These are phyloP conservation scores for Babesia ovis DNA, from an alignment of 169 alveolate species.

Conservation along the genomic window DNA sequence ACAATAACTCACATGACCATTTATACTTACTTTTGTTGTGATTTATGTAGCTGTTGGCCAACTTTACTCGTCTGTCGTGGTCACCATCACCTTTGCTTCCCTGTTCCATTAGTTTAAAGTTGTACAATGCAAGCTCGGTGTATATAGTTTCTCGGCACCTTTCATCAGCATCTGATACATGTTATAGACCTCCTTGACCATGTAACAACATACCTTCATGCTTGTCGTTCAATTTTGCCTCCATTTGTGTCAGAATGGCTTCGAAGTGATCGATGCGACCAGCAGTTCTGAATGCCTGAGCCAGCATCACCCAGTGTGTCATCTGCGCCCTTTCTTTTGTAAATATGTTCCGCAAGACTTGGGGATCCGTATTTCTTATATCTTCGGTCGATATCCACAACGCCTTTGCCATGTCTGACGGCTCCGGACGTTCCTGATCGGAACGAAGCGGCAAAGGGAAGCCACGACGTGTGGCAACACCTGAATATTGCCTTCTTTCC, in stretches of 20 bases:
- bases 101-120: constrained; percentile 40
- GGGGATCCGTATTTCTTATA: constrained; percentile 6
- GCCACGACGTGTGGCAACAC: constrained; percentile 14
- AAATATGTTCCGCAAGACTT: constrained; percentile 2
- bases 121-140: constrained; percentile 55
- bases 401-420: neutral
- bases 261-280: constrained; percentile 49
- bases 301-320: constrained; percentile 54
- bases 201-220: neutral
- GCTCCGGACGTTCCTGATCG: neutral
- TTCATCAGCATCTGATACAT: constrained; percentile 1
- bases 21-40: constrained; percentile 25
- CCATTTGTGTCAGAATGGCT: constrained; percentile 38
- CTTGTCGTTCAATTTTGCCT: constrained; percentile 1
- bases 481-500: neutral
- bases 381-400: constrained; percentile 65
- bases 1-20: neutral
- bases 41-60: constrained; percentile 44
- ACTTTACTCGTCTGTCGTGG: constrained; percentile 8
- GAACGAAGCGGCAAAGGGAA: constrained; percentile 49
- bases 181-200: neutral
- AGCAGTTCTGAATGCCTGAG: constrained; percentile 30
- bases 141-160: constrained; percentile 27
- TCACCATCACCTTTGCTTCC: constrained; percentile 27
- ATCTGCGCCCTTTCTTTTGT: constrained; percentile 27